Evolutionary conservation across 495 filamentous ascomycete species (phyloP), one percentile per base, ranked within the genome.

Genomic region (Penicillium arizonense): DNA sequence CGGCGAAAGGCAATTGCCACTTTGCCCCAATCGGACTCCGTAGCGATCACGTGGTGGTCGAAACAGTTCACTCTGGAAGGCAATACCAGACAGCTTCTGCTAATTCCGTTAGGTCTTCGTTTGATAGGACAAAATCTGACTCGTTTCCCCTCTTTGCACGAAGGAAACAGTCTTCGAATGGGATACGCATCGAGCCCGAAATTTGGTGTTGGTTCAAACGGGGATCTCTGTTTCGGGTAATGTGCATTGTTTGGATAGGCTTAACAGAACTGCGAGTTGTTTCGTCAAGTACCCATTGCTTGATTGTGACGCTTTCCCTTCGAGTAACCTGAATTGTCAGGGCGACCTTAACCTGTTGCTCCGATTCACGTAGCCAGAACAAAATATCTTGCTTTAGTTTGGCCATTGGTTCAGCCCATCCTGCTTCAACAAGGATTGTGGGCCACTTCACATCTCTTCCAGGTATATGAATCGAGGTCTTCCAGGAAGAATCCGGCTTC

Each of bases 1-100:
- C 67, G 70, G 70, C 69, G 71, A 74, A 68, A 53, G 55, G 65
- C 59, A 49, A 51, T 66, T 67, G 72, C 68, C 62, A 68, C 54
- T 18, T n/a, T 62, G 62, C 43, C 36, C 32, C 10, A 39, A 35
- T 54, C 44, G 45, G 28, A n/a, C 21, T 32, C 68, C 67, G 63
- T 59, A 70, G 11, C 23, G 14, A 32, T 56, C 63, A 66, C 60
- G 63, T 63, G 60, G 13, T 16, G 16, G 16, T 12, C 9, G 18
- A 18, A 18, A 1, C 18, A 18, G 18, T 18, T 18, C 18, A 18
- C 18, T 18, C 18, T 1, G 18, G 18, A 18, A 18, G 18, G 18
- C 18, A 18, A 18, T 1, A 1, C 18, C 36, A 38, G n/a, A 38
- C 4, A 18, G n/a, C 36, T 38, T 38, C 36, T 16, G 36, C 36